A percentile compares a stretch with the other conserved stretches of the same genome.
phyloP scores from a whole-genome alignment of 805 yeast species.

The Metschnikowia similis region DNA sequence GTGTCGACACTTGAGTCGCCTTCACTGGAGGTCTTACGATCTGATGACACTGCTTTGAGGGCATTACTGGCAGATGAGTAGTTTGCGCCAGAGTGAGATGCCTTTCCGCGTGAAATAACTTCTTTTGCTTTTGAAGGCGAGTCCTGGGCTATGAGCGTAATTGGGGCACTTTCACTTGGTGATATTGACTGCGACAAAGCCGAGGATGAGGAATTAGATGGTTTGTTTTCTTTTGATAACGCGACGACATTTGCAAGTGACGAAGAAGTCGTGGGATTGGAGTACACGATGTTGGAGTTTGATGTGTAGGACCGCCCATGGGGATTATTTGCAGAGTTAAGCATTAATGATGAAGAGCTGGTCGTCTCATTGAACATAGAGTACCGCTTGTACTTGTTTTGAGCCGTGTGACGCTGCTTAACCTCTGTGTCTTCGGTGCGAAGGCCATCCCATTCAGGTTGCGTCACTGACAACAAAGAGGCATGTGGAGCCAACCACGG shows the following conservation, averaged over 20 bases:
- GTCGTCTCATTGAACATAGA: slow-evolving; percentile 43
- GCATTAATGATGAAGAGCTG: slow-evolving; percentile 32
- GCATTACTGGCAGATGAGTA: slow-evolving; percentile 62
- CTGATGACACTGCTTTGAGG: slow-evolving; percentile 69
- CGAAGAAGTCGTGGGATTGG: slow-evolving; percentile 63
- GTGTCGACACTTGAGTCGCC: background rate
- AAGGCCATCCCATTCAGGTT: slow-evolving; percentile 82
- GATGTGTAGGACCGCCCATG: slow-evolving; percentile 36
- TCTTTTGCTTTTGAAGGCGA: slow-evolving; percentile 7
- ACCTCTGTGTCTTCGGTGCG: slow-evolving; percentile 28
- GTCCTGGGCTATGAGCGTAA: background rate
- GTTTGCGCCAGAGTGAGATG: slow-evolving; percentile 27
- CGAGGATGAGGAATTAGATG: slow-evolving; percentile 20
- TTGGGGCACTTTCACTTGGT: slow-evolving; percentile 1
- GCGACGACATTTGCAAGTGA: slow-evolving; percentile 51
- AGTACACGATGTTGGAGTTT: slow-evolving; percentile 34
- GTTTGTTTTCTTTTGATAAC: slow-evolving; percentile 24
- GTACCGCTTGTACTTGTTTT: slow-evolving; percentile 37
- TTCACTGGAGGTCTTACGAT: slow-evolving; percentile 33
- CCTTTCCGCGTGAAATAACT: slow-evolving; percentile 21
- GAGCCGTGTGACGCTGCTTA: slow-evolving; percentile 7
- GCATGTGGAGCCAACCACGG: slow-evolving; percentile 87
- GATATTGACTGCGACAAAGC: slow-evolving; percentile 12
- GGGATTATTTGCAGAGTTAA: slow-evolving; percentile 21
- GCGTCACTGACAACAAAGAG: slow-evolving; percentile 76